Conservation (phyloP, 768 basidiomycete genomes). For the Termitomyces sp. region DNA sequence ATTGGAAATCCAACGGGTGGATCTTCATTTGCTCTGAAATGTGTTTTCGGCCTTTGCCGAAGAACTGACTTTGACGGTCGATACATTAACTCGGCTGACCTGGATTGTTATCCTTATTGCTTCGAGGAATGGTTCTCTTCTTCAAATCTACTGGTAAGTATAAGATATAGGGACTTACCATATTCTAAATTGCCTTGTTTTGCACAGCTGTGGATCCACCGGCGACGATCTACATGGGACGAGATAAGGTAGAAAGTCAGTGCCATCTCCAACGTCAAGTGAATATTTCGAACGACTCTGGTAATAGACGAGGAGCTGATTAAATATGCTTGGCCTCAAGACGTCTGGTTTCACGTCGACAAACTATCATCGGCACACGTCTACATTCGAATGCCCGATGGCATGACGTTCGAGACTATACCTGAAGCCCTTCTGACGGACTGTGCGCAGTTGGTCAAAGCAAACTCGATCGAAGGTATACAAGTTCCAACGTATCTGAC, state of each 20-base stretch:
- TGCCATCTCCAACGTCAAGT: constrained; percentile 8
- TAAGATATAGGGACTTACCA: not conserved
- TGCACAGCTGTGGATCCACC: constrained; percentile 55
- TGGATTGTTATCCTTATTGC: not conserved
- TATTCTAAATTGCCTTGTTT: not conserved
- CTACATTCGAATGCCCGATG: constrained; percentile 82
- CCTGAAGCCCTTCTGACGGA: constrained; percentile 75
- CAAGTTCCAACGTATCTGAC: not conserved
- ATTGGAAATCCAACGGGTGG: too few relatives aligned
- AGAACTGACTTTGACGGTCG: not conserved
- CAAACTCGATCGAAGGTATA: constrained; percentile 92
- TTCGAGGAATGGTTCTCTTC: constrained; percentile 43
- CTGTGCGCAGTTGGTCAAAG: constrained; percentile 94
- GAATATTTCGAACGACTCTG: not conserved
- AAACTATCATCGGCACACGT: constrained; percentile 96
- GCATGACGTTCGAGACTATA: constrained; percentile 86
- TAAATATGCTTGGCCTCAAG: constrained; percentile 85
- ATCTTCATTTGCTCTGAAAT: too few relatives aligned
- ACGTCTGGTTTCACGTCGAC: constrained; percentile 97
- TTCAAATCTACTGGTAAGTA: constrained; percentile 39
- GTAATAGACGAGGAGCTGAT: constrained; percentile 88
- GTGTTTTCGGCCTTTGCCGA: not conserved
- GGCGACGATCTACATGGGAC: constrained; percentile 86
- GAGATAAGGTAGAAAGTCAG: constrained; percentile 94
- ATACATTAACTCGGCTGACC: not conserved